Percentiles rank a stretch among this genome's conserved stretches.
Conservation (phyloP, 179 eudicot species). For the Camellia oleifera region DNA sequence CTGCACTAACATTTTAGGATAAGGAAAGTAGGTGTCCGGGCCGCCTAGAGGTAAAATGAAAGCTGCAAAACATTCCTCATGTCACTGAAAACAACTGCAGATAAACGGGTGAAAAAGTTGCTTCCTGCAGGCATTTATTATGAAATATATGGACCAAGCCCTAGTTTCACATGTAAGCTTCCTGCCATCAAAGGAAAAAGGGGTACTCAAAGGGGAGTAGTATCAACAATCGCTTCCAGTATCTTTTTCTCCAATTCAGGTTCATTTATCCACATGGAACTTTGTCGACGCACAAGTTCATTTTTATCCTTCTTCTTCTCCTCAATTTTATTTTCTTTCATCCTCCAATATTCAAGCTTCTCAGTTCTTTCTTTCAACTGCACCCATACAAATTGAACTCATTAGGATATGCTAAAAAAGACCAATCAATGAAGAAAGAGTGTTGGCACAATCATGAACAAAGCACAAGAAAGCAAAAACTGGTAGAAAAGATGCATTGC, state of each 20-base stretch:
- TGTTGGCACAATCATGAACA: background rate
- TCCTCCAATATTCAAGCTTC: slow-evolving; percentile 82
- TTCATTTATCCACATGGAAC: slow-evolving; percentile 79
- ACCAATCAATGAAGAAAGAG: background rate
- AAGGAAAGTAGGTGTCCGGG: no score
- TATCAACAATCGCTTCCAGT: slow-evolving; percentile 25
- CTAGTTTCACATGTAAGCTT: background rate
- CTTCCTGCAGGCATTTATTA: background rate
- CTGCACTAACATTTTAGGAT: no score
- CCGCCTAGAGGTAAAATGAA: no score
- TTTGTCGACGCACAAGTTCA: slow-evolving; percentile 54
- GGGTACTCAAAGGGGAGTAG: slow-evolving; percentile 16
- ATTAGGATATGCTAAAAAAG: background rate
- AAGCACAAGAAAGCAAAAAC: background rate
- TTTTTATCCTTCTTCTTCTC: slow-evolving; percentile 53
- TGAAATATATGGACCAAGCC: background rate
- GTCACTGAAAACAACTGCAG: background rate
- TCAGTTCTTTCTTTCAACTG: slow-evolving; percentile 79
- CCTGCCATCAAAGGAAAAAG: background rate
- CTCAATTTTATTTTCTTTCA: slow-evolving; percentile 35
- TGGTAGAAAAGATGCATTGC: no score
- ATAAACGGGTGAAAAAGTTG: background rate
- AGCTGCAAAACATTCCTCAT: background rate
- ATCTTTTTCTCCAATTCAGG: slow-evolving; percentile 32
- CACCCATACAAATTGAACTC: background rate